Base-by-base conservation (phyloP, 495 filamentous ascomycete genomes). In the Annulohypoxylon maeteangense region DNA sequence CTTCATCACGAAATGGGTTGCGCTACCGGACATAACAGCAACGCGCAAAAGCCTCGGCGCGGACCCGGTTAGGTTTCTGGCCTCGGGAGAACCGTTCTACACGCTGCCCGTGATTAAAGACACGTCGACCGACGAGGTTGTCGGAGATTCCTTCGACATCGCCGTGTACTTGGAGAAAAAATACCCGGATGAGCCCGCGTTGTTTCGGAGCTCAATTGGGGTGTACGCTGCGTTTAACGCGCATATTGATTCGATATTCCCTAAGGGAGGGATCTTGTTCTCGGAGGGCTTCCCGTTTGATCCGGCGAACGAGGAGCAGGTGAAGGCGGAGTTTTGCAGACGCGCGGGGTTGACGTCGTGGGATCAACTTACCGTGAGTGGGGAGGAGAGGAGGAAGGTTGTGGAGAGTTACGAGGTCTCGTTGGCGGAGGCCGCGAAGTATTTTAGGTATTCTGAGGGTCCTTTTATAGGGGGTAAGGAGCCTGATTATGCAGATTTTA, bases 71-170 rank as follows among this genome's bases (percentile, higher is more conserved):
- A 87, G 88, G 72, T 86, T 83, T 57, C 84, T 86, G 62, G 80
- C 80, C 76, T 84, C 90, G 76, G 89, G 88, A 62, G 78, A 67
- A 25, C 82, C 85, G 71, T 91, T 81, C 80, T 82, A 76, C 74
- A 91, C 89, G 1, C 84, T 91, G 0, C 89, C 89, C 20, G 76
- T 89, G 47, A 50, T 91, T n/a, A 63, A 75, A 0, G 87, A 90
- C 72, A 67, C 79, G 3, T 11, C 60, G n/a, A 86, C 85, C 0
- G 62, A 64, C 48, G 57, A 68, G 0, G 20, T 74, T 1, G 31
- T 90, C n/a, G 87, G 89, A 54, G 87, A 90, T 80, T 87, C 88
- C 4, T 87, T 90, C 78, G 86, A 90, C 47, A 89, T 90, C 67
- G 86, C 89, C 34, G 67, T 82, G 40, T 82, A 91, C 77, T 76